A percentile compares a stretch with the other conserved stretches of the same genome.
Evolutionary conservation across 139 green algal species (phyloP).

Genomic region (Chlamydomonas urium): DNA sequence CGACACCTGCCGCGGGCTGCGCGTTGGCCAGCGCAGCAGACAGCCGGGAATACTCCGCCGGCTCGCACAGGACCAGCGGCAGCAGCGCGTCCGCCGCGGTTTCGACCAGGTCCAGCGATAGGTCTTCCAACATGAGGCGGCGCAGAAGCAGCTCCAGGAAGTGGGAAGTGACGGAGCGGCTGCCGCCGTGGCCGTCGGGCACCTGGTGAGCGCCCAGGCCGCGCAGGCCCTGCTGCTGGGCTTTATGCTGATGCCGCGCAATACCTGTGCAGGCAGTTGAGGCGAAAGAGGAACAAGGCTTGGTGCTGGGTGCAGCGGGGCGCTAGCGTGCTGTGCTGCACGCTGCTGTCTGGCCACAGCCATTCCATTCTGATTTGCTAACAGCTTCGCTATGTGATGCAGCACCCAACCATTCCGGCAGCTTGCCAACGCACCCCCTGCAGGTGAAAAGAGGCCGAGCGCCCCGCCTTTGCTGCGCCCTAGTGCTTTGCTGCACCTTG

Average conservation of each 20-base stretch:
- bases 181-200: too few relatives aligned
- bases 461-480: too few relatives aligned
- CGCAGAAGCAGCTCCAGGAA: slow-evolving; percentile 27
- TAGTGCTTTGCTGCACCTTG: too few relatives aligned
- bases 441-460: too few relatives aligned
- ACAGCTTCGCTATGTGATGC: too few relatives aligned
- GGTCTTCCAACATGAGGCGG: slow-evolving; percentile 20
- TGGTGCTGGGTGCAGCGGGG: too few relatives aligned
- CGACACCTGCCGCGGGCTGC: neutral
- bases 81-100: slow-evolving; percentile 21
- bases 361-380: too few relatives aligned
- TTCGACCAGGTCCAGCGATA: slow-evolving; percentile 14
- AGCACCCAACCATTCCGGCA: too few relatives aligned
- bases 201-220: neutral
- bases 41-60: neutral
- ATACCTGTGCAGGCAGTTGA: slow-evolving; percentile 9
- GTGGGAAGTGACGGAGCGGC: neutral
- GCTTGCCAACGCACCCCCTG: too few relatives aligned
- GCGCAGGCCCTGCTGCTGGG: neutral
- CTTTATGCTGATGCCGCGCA: slow-evolving; percentile 7
- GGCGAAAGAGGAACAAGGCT: too few relatives aligned
- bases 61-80: neutral
- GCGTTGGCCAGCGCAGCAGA: neutral
- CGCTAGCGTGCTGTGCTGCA: too few relatives aligned
- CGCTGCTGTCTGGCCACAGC: too few relatives aligned